Percentiles rank a stretch among this genome's conserved stretches.
Evolutionary conservation across 176 grass and related monocot genomes (phyloP).

Genomic region (Zizania latifolia): DNA sequence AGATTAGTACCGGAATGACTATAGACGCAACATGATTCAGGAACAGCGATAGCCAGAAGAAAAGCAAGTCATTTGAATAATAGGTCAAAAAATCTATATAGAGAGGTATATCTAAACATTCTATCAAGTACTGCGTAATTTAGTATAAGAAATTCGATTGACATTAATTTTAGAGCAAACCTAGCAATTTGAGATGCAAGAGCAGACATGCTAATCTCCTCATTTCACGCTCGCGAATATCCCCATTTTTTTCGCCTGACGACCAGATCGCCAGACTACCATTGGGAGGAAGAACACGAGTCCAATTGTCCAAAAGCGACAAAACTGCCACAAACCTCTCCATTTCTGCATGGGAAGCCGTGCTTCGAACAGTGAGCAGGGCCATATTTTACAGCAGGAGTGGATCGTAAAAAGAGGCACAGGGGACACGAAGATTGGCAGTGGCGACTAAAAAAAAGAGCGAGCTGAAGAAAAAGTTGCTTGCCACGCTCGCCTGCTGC

Average conservation of each 20-base stretch:
- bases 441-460: conserved; percentile 32
- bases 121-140: neutral
- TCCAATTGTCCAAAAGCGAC: conserved; percentile 24
- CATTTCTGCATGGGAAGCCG: conserved; percentile 18
- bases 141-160: neutral
- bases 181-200: too few species aligned
- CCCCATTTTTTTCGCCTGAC: neutral
- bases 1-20: too few species aligned
- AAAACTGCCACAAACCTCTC: conserved; percentile 43
- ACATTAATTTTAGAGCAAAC: neutral
- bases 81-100: too few species aligned
- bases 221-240: neutral
- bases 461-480: neutral
- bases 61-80: too few species aligned
- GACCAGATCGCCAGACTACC: neutral
- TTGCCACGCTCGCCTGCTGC: conserved; percentile 6
- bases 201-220: conserved; percentile 5
- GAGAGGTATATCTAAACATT: too few species aligned
- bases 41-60: too few species aligned
- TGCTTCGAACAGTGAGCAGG: neutral
- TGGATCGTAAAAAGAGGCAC: conserved; percentile 21
- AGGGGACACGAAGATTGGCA: conserved; percentile 21
- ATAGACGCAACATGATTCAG: too few species aligned
- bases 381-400: conserved; percentile 21
- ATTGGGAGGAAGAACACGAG: conserved; percentile 14